Conservation (phyloP, 768 basidiomycete species). For the Pleurotus salmoneostramineus region DNA sequence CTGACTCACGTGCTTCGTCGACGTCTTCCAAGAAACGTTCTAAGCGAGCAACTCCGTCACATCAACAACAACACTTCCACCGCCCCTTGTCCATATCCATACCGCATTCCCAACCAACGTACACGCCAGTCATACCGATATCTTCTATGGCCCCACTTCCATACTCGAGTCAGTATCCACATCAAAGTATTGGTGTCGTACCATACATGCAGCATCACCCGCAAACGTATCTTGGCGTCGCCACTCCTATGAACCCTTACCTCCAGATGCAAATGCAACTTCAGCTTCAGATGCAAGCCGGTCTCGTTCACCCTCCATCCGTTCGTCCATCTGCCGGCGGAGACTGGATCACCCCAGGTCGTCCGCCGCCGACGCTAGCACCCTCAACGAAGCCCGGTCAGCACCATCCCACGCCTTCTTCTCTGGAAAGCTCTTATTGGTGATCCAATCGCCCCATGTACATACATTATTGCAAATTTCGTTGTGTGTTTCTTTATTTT, state of each 20-base stretch:
- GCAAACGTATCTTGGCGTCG: not conserved
- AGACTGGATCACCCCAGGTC: constrained; percentile 1
- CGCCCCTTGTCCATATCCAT: not conserved
- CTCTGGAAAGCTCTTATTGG: not conserved
- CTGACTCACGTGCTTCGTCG: constrained; percentile 8
- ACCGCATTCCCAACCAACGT: not conserved
- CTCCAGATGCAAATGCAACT: constrained; percentile 9
- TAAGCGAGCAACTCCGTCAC: not conserved
- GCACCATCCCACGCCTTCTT: not conserved
- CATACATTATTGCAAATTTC: not conserved
- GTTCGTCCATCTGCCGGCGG: not conserved
- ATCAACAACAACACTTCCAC: not conserved
- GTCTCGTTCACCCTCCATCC: constrained; percentile 1
- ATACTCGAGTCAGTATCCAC: not conserved
- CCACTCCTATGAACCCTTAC: not conserved
- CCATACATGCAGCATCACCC: constrained; percentile 1
- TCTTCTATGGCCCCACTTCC: not conserved
- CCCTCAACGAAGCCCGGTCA: not conserved
- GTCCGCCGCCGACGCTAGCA: not conserved
- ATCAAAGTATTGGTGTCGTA: not conserved
- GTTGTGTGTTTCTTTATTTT: not conserved
- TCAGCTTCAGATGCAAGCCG: constrained; percentile 9
- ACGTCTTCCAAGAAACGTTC: not conserved
- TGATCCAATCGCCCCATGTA: not conserved
- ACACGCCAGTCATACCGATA: not conserved